Conservation (phyloP, 768 basidiomycete genomes). For the Panus rudis region DNA sequence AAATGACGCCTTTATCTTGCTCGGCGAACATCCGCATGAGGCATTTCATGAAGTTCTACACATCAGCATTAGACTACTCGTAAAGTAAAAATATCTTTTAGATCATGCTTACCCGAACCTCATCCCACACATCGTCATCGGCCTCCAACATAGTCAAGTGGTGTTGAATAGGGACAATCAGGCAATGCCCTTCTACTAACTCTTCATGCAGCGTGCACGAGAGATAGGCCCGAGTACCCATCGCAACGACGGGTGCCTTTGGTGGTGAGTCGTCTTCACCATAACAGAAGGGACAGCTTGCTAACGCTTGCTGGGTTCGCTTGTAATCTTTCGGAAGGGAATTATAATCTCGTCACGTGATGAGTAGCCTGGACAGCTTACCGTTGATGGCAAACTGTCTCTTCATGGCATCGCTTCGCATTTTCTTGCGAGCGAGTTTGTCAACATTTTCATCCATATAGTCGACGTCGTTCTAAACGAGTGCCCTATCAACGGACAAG, state of each 20-base stretch:
- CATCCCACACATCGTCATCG: slow-evolving; percentile 98
- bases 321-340: slow-evolving; percentile 70
- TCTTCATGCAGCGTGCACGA: slow-evolving; percentile 85
- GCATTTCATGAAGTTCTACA: slow-evolving; percentile 81
- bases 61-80: not conserved
- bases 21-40: slow-evolving; percentile 92
- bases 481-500: not conserved
- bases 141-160: slow-evolving; percentile 85
- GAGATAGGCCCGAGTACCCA: slow-evolving; percentile 89
- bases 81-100: not conserved
- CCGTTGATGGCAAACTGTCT: slow-evolving; percentile 95
- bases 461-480: slow-evolving; percentile 69
- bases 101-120: slow-evolving; percentile 68
- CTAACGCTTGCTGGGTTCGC: slow-evolving; percentile 83
- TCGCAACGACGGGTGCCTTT: slow-evolving; percentile 80
- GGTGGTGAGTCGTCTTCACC: slow-evolving; percentile 90
- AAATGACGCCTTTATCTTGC: slow-evolving; percentile 89
- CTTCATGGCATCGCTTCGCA: slow-evolving; percentile 95
- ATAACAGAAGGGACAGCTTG: slow-evolving; percentile 83
- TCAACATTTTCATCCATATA: slow-evolving; percentile 98
- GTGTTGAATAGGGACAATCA: slow-evolving; percentile 95
- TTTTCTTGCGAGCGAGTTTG: slow-evolving; percentile 84
- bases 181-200: slow-evolving; percentile 84
- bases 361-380: slow-evolving; percentile 20
- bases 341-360: slow-evolving; percentile 3